Evolutionary conservation across 73 alveolate species (phyloP).

Genomic region (Paramecium caudatum): DNA sequence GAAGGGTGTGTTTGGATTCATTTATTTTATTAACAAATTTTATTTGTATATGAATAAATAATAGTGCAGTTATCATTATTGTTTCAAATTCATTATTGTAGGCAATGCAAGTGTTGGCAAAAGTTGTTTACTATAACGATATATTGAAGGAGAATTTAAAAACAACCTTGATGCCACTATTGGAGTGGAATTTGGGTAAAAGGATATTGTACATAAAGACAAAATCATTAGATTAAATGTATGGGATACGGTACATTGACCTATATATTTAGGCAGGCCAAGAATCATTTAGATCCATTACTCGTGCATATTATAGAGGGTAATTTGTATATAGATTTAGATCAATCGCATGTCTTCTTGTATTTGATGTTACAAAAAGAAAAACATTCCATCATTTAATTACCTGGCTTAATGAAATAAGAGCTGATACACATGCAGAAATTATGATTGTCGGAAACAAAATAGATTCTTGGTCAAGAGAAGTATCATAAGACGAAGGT

Average conservation of each 20-base stretch:
- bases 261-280: conserved; percentile 75
- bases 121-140: conserved; percentile 83
- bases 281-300: conserved; percentile 75
- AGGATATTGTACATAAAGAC: conserved; percentile 78
- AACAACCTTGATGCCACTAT: conserved; percentile 85
- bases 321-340: conserved; percentile 77
- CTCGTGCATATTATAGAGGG: conserved; percentile 77
- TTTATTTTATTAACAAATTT: conserved; percentile 69
- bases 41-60: conserved; percentile 55
- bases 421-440: conserved; percentile 59
- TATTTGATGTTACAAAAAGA: conserved; percentile 83
- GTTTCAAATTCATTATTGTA: conserved; percentile 71
- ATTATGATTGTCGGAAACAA: conserved; percentile 87
- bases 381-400: conserved; percentile 83
- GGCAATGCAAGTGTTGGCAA: conserved; percentile 85
- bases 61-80: conserved; percentile 60
- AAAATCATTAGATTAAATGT: conserved; percentile 82
- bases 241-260: conserved; percentile 89
- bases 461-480: conserved; percentile 82
- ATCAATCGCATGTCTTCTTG: conserved; percentile 86
- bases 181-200: conserved; percentile 91
- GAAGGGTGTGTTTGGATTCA: conserved; percentile 77
- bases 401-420: conserved; percentile 81
- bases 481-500: conserved; percentile 80
- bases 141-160: conserved; percentile 84